These are phyloP conservation scores for Umbelopsis sp. DNA, from an alignment of 192 early-diverging fungal genomes.

Conservation along the genomic window DNA sequence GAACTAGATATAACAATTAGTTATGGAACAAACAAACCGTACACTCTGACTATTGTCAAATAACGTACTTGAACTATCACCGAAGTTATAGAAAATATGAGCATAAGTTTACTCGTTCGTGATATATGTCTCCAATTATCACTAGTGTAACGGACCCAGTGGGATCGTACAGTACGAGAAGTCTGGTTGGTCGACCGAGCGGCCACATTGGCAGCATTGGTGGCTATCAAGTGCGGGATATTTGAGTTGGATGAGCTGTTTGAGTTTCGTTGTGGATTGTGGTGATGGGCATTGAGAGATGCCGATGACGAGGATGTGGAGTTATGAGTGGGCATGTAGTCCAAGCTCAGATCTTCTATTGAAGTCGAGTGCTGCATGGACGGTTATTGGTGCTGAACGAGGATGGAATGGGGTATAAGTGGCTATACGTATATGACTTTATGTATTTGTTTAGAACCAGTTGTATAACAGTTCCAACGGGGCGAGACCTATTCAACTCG, in stretches of 20 bases:
- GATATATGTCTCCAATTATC: constrained; percentile 18
- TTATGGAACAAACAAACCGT: too few relatives aligned
- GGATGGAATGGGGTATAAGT: too few relatives aligned
- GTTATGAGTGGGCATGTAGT: constrained; percentile 13
- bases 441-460: too few relatives aligned
- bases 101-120: constrained; percentile 19
- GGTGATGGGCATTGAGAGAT: not conserved
- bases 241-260: constrained; percentile 6
- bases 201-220: constrained; percentile 17
- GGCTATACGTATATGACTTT: too few relatives aligned
- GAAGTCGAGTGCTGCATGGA: constrained; percentile 18
- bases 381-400: not conserved
- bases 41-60: too few relatives aligned
- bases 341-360: constrained; percentile 15
- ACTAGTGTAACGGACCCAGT: constrained; percentile 17
- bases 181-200: constrained; percentile 12
- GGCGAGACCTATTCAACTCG: too few relatives aligned
- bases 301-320: constrained; percentile 13
- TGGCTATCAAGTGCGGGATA: constrained; percentile 9
- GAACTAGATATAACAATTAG: not conserved
- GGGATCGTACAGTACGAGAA: constrained; percentile 10
- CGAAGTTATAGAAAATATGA: constrained; percentile 13
- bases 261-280: constrained; percentile 13
- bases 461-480: too few relatives aligned
- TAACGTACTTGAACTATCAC: constrained; percentile 9